A percentile compares a stretch with the other conserved stretches of the same genome.
These are phyloP conservation scores for Leishmania arabica DNA, from an alignment of 208 protist species.

Conservation along the genomic window DNA sequence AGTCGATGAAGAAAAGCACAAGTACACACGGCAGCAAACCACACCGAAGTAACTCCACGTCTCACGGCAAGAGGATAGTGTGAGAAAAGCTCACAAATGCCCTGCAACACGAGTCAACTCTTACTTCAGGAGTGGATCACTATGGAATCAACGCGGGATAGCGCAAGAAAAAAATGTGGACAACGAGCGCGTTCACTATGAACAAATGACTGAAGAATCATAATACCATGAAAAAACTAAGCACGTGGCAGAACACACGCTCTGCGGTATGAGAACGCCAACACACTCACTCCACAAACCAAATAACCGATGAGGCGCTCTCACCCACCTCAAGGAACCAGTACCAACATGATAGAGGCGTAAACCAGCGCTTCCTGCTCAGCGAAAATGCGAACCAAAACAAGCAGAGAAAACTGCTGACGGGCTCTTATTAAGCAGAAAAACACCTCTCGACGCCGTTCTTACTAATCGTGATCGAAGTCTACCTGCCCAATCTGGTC, in stretches of 20 bases:
- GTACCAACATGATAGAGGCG: not conserved
- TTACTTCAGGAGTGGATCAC: not conserved
- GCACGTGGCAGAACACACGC: too few relatives aligned
- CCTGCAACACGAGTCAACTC: not conserved
- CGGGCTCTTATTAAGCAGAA: not conserved
- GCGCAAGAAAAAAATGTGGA: not conserved
- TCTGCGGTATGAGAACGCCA: not conserved
- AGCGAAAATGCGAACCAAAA: not conserved
- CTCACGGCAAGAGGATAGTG: not conserved
- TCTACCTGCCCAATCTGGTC: slow-evolving; percentile 51
- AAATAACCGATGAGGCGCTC: not conserved
- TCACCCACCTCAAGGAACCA: not conserved
- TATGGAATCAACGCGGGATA: not conserved
- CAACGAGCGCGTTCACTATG: not conserved
- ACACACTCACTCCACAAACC: not conserved
- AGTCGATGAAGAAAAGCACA: not conserved
- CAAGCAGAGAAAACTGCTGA: not conserved
- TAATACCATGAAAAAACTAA: not conserved
- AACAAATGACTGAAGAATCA: not conserved
- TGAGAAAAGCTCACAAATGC: not conserved
- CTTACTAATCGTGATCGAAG: slow-evolving; percentile 40
- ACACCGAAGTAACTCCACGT: not conserved
- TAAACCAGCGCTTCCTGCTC: not conserved
- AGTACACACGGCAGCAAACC: not conserved
- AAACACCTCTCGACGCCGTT: not conserved